These are phyloP conservation scores for Tolypocladium inflatum DNA, from an alignment of 2,329 filamentous ascomycete genomes.

Conservation along the genomic window DNA sequence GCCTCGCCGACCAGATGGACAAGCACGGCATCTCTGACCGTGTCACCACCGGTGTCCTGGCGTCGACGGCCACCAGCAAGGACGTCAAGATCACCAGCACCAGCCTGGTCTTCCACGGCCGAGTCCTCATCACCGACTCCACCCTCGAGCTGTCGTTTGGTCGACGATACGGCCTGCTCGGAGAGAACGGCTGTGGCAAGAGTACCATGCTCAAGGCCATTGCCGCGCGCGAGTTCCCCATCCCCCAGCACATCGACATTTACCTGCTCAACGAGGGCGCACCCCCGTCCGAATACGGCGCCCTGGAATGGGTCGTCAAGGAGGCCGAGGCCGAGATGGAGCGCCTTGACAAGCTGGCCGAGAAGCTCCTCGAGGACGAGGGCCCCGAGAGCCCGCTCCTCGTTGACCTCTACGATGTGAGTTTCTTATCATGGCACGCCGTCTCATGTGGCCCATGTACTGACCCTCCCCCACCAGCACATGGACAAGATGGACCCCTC, in stretches of 20 bases:
- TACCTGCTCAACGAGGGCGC: slow-evolving; percentile 98
- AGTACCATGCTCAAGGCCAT: slow-evolving; percentile 96
- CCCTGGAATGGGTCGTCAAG: slow-evolving; percentile 92
- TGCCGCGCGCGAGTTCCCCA: slow-evolving; percentile 84
- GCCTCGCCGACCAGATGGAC: slow-evolving; percentile 87
- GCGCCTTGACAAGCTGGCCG: slow-evolving; percentile 77
- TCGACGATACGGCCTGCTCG: slow-evolving; percentile 86
- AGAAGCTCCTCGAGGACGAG: slow-evolving; percentile 83
- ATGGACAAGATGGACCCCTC: slow-evolving; percentile 99
- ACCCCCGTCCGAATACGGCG: slow-evolving; percentile 77
- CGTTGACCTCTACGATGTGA: slow-evolving; percentile 91
- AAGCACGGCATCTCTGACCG: slow-evolving; percentile 93
- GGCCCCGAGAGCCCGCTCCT: slow-evolving; percentile 85
- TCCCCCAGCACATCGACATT: slow-evolving; percentile 94
- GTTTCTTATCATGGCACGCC: slow-evolving; percentile 17
- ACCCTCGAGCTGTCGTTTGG: slow-evolving; percentile 89
- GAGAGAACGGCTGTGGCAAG: slow-evolving; percentile 99
- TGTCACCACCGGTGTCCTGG: slow-evolving; percentile 93
- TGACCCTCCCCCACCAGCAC: slow-evolving; percentile 46
- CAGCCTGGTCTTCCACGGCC: slow-evolving; percentile 95
- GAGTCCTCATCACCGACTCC: slow-evolving; percentile 88
- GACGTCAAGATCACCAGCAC: slow-evolving; percentile 96
- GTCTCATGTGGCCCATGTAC: background rate
- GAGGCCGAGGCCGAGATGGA: slow-evolving; percentile 92
- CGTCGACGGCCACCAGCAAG: slow-evolving; percentile 74